These are phyloP conservation scores for Sindora glabra DNA, from an alignment of 306 rosid species.

Conservation along the genomic window DNA sequence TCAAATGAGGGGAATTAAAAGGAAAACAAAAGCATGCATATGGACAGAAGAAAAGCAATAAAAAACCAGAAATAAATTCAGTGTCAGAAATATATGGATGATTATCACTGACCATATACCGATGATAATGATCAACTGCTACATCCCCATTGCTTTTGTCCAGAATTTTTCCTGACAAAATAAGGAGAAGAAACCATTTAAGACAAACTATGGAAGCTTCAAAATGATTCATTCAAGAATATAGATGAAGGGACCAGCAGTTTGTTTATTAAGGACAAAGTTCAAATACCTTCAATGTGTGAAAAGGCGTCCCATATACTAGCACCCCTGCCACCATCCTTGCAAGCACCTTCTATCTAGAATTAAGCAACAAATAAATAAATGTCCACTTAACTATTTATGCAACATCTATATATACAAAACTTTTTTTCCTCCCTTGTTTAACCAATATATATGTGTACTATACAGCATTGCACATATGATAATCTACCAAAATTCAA, in stretches of 20 bases:
- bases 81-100: neutral
- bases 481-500: neutral
- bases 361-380: conserved; percentile 18
- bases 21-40: neutral
- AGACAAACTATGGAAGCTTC: neutral
- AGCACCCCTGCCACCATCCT: conserved; percentile 76
- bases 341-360: conserved; percentile 82
- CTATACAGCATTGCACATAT: neutral
- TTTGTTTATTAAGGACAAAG: neutral
- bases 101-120: conserved; percentile 56
- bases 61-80: neutral
- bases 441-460: too few species aligned
- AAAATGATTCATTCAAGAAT: neutral
- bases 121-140: conserved; percentile 90
- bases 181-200: conserved; percentile 7
- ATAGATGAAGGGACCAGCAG: neutral
- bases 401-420: neutral
- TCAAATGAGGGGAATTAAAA: neutral
- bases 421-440: too few species aligned
- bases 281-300: conserved; percentile 47
- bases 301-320: conserved; percentile 89
- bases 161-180: conserved; percentile 50
- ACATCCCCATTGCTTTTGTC: conserved; percentile 80
- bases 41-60: neutral
- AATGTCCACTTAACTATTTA: neutral